These are phyloP conservation scores for Naganishia randhawae DNA, from an alignment of 768 basidiomycete genomes.

Conservation along the genomic window DNA sequence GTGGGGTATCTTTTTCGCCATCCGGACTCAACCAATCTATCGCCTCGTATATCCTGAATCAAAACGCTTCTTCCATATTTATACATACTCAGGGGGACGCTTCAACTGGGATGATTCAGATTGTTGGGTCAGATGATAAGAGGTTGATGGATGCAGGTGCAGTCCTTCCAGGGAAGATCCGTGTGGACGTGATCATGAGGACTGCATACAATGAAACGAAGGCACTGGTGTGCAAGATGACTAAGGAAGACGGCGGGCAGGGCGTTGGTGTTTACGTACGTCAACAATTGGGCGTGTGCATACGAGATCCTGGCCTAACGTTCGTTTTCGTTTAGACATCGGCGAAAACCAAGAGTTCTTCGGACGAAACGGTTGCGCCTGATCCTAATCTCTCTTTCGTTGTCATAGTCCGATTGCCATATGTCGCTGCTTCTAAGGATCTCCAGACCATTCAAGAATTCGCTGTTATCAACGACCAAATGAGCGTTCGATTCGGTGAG, in stretches of 20 bases:
- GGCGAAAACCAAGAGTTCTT: slow-evolving; percentile 10
- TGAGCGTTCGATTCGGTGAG: slow-evolving; percentile 42
- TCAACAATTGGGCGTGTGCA: background rate
- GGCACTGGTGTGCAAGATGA: slow-evolving; percentile 43
- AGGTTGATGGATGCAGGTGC: slow-evolving; percentile 23
- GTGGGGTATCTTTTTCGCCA: slow-evolving; percentile 37
- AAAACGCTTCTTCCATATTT: slow-evolving; percentile 31
- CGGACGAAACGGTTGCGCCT: slow-evolving; percentile 25
- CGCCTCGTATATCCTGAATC: slow-evolving; percentile 38
- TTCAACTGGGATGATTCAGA: slow-evolving; percentile 39
- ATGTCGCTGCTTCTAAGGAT: background rate
- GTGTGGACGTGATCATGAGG: slow-evolving; percentile 43
- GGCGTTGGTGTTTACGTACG: slow-evolving; percentile 48
- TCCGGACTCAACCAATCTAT: slow-evolving; percentile 34
- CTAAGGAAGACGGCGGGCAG: slow-evolving; percentile 28
- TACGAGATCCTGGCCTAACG: background rate
- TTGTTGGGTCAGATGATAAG: slow-evolving; percentile 38
- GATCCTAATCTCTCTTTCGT: slow-evolving; percentile 31
- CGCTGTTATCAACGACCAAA: slow-evolving; percentile 35
- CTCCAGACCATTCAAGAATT: slow-evolving; percentile 10
- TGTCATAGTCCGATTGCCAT: slow-evolving; percentile 30
- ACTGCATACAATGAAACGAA: slow-evolving; percentile 36
- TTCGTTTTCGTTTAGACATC: background rate
- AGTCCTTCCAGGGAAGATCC: slow-evolving; percentile 37
- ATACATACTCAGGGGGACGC: slow-evolving; percentile 40